Evolutionary conservation across 192 early-diverging fungal genomes (phyloP), one percentile per base, ranked within the genome.

Genomic region (Spizellomyces sp.): DNA sequence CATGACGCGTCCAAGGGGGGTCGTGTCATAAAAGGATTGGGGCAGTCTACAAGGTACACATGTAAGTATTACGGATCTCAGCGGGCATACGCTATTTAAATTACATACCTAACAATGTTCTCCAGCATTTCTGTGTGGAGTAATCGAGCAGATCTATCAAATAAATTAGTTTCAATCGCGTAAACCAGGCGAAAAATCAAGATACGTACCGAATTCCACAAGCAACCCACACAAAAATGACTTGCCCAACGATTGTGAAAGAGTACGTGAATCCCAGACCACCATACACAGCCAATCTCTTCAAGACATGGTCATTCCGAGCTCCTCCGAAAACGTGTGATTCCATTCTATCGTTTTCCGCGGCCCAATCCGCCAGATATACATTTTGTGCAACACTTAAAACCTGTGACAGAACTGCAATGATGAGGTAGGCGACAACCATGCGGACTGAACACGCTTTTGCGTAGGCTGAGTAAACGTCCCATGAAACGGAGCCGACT

Each of bases 391-490:
- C 62, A 45, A 86, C 79, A 57, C 73, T 71, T 48, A 83, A 47
- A 43, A 68, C 55, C 60, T 86, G 85, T 6, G 70, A 70, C 42
- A 81, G 47, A 14, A 84, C 46, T 12, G 81, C 81, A 21, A 90
- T 86, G 15, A 82, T 2, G 8, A 88, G 55, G 71, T 90, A 94
- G 21, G 88, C 9, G 44, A 67, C 58, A 2, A 93, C 87, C 45
- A 77, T 81, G n/a, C 57, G 44, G 56, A 81, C 47, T 0, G 90
- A 89, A 54, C 94, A 96, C 0, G 92, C 88, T 63, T 90, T 83
- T 48, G 88, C 84, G 74, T 99, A 99, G 2, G 89, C 83, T 21
- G 72, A 68, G 71, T 99, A 99, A 0, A 94, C 94, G n/a, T 75
- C 71, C 81, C 86, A 88, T 52, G 87, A 80, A 9, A 99, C 95